These are phyloP conservation scores for Corymbia maculata DNA, from an alignment of 345 rosid genomes.

Conservation along the genomic window DNA sequence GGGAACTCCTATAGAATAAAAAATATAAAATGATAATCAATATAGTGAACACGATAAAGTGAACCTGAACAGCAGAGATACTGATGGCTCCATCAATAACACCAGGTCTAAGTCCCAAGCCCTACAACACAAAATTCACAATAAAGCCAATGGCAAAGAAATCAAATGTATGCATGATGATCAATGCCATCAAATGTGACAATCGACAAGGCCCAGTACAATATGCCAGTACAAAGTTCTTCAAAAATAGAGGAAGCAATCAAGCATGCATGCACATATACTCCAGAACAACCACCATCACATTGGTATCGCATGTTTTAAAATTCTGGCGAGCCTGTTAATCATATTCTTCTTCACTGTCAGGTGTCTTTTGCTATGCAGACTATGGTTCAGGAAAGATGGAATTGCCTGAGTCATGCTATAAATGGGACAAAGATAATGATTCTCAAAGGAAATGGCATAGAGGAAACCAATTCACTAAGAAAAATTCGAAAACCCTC, in stretches of 20 bases:
- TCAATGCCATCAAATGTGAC: neutral
- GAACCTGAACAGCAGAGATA: constrained; percentile 92
- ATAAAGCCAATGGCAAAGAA: neutral
- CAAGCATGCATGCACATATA: neutral
- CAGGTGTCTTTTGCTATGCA: neutral
- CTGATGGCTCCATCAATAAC: constrained; percentile 92
- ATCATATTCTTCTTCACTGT: neutral
- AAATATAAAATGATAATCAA: neutral
- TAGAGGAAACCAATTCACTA: neutral
- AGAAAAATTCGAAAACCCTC: neutral
- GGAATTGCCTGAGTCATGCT: neutral
- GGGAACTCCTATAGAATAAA: neutral
- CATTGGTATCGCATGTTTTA: neutral
- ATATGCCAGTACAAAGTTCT: neutral
- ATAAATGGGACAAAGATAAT: neutral
- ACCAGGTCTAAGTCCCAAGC: constrained; percentile 80
- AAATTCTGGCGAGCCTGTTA: neutral
- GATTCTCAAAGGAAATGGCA: neutral
- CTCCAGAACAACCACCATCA: neutral
- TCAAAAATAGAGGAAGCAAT: neutral
- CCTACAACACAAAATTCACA: constrained; percentile 31
- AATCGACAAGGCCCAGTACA: neutral
- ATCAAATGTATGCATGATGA: neutral
- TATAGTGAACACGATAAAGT: neutral
- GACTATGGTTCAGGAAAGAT: neutral